Evolutionary conservation across 2,329 filamentous ascomycete species (phyloP), one percentile per base, ranked within the genome.

Genomic region (Pseudogymnoascus sp.): DNA sequence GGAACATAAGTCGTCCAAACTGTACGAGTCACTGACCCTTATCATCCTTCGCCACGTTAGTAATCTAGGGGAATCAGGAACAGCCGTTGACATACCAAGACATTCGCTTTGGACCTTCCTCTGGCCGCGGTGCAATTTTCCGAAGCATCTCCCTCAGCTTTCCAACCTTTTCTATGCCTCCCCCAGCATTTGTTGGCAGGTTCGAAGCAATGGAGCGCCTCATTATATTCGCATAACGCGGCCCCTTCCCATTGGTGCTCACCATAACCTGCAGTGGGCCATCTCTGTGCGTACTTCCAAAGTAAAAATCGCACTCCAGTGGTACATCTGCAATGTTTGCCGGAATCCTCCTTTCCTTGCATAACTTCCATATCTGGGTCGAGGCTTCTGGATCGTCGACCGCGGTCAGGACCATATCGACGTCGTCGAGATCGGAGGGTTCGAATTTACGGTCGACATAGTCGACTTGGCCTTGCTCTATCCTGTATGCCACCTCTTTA

Each of bases 231-330:
- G 95, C 95, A 67, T 99, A 78, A 73, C 93, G 88, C 0, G 95
- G 95, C 0, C 95, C 95, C 74, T 96, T 97, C 61, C 95, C 95
- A 74, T 97, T 99, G 37, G 95, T 99, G 78, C 90, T 96, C 69
- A 99, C 93, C 95, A 99, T 99, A 71, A 99, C 88, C 79, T 99
- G 95, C 65, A 99, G 77, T 5, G 95, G 95, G 0, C 95, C 95
- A 74, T 99, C 95, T 60, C 95, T 88, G 77, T 99, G 91, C 40
- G 97, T 88, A 73, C 90, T 95, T 66, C 95, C 95, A 78, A 99
- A 99, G 81, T 97, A 99, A 74, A 99, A 99, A 73, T 99, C 95
- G 76, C 95, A 99, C 75, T 99, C 95, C 0, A 91, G 84, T 0
- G 95, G 95, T 3, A 99, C 95, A 74, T 99, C 95, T 68, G 95